Evolutionary conservation across 2,329 filamentous ascomycete genomes (phyloP).

Genomic region (Colletotrichum sp.): DNA sequence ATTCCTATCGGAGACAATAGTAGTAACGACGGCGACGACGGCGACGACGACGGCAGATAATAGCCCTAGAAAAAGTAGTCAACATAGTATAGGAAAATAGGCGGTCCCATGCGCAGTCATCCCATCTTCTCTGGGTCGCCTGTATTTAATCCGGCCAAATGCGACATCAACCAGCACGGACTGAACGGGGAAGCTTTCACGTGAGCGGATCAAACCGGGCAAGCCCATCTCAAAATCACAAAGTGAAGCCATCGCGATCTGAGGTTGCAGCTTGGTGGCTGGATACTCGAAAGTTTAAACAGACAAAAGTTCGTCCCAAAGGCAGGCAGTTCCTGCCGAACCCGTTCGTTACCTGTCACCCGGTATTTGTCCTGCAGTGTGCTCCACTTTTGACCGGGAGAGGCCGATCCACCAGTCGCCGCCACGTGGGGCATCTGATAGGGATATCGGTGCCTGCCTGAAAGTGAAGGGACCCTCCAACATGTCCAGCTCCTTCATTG

Average conservation of each 20-base stretch:
- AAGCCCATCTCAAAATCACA: neutral
- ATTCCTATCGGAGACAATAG: too few species aligned
- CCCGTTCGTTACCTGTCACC: neutral
- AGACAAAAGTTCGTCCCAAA: neutral
- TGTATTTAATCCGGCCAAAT: neutral
- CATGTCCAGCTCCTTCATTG: neutral
- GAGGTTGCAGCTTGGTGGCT: neutral
- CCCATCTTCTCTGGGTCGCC: too few species aligned
- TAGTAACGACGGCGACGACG: too few species aligned
- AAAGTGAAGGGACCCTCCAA: neutral
- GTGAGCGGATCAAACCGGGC: neutral
- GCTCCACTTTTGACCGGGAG: constrained; percentile 5
- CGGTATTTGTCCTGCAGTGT: neutral
- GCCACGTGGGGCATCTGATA: constrained; percentile 7
- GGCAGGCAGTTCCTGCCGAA: neutral
- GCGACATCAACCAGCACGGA: neutral
- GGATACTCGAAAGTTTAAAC: neutral
- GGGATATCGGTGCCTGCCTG: neutral
- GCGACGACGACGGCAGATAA: too few species aligned
- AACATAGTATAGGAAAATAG: too few species aligned
- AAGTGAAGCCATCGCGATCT: neutral
- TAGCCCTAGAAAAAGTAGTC: too few species aligned
- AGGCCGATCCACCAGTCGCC: neutral
- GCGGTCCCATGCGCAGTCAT: too few species aligned
- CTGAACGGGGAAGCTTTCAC: neutral